Percentiles rank a stretch among this genome's conserved stretches.
Conservation (phyloP, 148 eudicot genomes). For the Pharnaceum exiguum region DNA sequence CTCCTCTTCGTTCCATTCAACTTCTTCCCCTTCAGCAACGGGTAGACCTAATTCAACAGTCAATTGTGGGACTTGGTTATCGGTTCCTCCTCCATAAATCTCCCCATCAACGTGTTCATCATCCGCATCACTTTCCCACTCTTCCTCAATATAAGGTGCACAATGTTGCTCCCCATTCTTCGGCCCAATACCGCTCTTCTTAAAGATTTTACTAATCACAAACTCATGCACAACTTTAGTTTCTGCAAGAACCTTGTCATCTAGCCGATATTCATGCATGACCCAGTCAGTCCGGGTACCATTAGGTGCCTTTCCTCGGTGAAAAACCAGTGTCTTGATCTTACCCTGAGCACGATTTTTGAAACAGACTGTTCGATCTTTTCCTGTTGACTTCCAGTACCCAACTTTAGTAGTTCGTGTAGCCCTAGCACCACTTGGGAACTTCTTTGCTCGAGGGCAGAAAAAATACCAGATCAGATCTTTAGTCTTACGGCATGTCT, state of each 20-base stretch:
- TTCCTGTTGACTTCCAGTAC: conserved; percentile 86
- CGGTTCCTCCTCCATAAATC: conserved; percentile 5
- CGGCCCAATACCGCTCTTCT: conserved; percentile 74
- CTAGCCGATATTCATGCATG: conserved; percentile 60
- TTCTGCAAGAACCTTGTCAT: conserved; percentile 33
- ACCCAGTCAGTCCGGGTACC: conserved; percentile 87
- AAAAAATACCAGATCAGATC: conserved; percentile 83
- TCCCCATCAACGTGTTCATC: conserved; percentile 14
- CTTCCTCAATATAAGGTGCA: conserved; percentile 69
- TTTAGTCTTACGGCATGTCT: conserved; percentile 24
- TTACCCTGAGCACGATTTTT: conserved; percentile 42
- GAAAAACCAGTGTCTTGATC: conserved; percentile 70
- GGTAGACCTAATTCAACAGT: too few species aligned
- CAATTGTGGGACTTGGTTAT: too few species aligned
- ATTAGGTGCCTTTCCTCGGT: conserved; percentile 50
- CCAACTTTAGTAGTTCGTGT: conserved; percentile 59
- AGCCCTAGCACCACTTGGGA: conserved; percentile 42
- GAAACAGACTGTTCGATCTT: conserved; percentile 40
- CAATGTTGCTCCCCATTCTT: conserved; percentile 69
- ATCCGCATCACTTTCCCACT: conserved; percentile 48
- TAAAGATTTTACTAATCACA: conserved; percentile 58
- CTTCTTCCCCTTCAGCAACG: too few species aligned
- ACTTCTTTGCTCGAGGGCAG: conserved; percentile 54
- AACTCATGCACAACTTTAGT: conserved; percentile 43
- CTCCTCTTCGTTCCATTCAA: too few species aligned